Evolutionary conservation across 768 basidiomycete genomes (phyloP).

Genomic region (Auricularia cornea): DNA sequence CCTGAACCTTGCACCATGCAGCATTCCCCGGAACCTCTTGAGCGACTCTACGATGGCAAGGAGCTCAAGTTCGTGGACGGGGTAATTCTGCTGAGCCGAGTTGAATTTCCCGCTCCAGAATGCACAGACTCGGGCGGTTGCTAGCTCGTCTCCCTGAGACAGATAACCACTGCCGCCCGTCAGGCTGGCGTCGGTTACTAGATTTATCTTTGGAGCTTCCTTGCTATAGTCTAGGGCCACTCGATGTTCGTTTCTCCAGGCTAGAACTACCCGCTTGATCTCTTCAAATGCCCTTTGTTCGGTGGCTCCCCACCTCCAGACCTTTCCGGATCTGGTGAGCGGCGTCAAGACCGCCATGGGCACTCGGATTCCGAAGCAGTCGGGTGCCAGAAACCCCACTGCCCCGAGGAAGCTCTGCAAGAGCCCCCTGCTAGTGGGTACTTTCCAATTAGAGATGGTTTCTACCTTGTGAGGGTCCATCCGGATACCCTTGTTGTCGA

Average conservation of each 20-base stretch:
- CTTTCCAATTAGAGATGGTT: conserved; percentile 22
- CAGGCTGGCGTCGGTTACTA: conserved; percentile 25
- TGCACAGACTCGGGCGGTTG: conserved; percentile 17
- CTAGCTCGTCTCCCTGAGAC: conserved; percentile 19
- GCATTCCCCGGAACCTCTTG: conserved; percentile 23
- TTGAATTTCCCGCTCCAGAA: conserved; percentile 32
- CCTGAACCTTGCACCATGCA: conserved; percentile 17
- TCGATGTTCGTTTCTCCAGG: conserved; percentile 13
- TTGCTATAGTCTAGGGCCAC: conserved; percentile 10
- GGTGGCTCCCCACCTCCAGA: conserved; percentile 21
- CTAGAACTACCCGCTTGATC: conserved; percentile 17
- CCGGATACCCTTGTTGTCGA: conserved; percentile 18
- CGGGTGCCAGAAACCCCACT: conserved; percentile 29
- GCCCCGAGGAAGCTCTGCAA: conserved; percentile 27
- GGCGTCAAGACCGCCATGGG: conserved; percentile 29
- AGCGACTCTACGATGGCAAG: conserved; percentile 24
- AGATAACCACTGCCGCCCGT: conserved; percentile 25
- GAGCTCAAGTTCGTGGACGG: conserved; percentile 33
- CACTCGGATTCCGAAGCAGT: conserved; percentile 24
- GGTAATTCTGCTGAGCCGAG: conserved; percentile 32
- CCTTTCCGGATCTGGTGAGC: conserved; percentile 7
- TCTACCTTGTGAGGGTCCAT: conserved; percentile 21
- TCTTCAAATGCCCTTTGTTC: conserved; percentile 26
- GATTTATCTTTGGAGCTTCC: conserved; percentile 16
- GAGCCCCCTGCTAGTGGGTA: conserved; percentile 20